A percentile compares a stretch with the other conserved stretches of the same genome.
phyloP scores from a whole-genome alignment of 1,284 basidiomycete species.

The Bondarzewia mesenterica region DNA sequence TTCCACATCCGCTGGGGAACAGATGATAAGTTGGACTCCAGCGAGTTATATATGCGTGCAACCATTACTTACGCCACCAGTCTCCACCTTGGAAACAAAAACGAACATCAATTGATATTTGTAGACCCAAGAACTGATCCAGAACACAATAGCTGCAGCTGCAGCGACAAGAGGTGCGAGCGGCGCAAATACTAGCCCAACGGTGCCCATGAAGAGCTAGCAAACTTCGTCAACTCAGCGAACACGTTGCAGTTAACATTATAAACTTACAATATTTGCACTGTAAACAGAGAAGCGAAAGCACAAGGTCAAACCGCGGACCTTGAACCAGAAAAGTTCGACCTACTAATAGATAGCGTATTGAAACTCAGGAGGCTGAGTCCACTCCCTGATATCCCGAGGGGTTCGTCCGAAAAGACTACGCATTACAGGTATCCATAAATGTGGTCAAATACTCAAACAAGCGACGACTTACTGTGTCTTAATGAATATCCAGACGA shows the following conservation, averaged over 20 bases:
- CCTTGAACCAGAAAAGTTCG: background rate
- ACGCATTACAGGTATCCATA: no score
- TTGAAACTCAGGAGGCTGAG: constrained; percentile 89
- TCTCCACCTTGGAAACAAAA: constrained; percentile 80
- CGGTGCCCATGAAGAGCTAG: constrained; percentile 79
- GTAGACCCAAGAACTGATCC: constrained; percentile 76
- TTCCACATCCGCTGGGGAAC: constrained; percentile 79
- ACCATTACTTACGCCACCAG: constrained; percentile 68
- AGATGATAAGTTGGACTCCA: background rate
- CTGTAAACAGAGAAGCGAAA: constrained; percentile 25
- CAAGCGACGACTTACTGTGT: constrained; percentile 42
- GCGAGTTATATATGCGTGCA: background rate
- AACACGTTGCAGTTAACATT: background rate
- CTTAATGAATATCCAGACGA: constrained; percentile 81
- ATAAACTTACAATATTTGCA: constrained; percentile 48
- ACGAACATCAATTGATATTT: constrained; percentile 95
- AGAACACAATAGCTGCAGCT: constrained; percentile 74
- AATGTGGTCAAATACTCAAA: no score
- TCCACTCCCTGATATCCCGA: constrained; percentile 93
- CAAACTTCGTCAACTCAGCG: background rate
- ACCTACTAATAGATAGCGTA: constrained; percentile 85
- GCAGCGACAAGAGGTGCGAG: constrained; percentile 83
- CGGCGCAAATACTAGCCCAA: constrained; percentile 87
- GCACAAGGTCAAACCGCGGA: constrained; percentile 6
- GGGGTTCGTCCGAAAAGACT: constrained; percentile 93